Percentiles rank a stretch among this genome's conserved stretches.
Evolutionary conservation across 768 basidiomycete genomes (phyloP).

Genomic region (Hysterangium stoloniferum): DNA sequence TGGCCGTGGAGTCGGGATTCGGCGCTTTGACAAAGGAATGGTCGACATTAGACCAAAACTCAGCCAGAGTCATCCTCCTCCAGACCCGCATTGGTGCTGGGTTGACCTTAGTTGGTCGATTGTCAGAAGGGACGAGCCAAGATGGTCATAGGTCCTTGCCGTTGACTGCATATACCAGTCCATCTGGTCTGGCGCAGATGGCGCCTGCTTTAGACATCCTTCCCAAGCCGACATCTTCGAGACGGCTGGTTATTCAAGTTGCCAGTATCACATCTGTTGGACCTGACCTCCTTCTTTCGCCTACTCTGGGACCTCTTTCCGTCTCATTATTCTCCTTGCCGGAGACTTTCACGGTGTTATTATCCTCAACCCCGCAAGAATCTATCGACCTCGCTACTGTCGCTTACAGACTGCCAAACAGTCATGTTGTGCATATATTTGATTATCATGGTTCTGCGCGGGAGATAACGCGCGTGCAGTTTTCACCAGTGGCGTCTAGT

Average conservation of each 20-base stretch:
- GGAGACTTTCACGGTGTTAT: conserved; percentile 58
- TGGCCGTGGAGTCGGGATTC: conserved; percentile 79
- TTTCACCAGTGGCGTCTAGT: conserved; percentile 28
- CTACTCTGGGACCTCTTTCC: conserved; percentile 66
- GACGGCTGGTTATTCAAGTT: conserved; percentile 77
- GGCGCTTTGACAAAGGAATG: conserved; percentile 65
- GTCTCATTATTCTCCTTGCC: conserved; percentile 54
- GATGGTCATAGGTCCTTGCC: conserved; percentile 52
- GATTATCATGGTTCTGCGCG: conserved; percentile 78
- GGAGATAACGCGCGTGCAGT: conserved; percentile 55
- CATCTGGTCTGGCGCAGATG: conserved; percentile 79
- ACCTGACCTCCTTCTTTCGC: conserved; percentile 60
- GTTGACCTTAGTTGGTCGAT: conserved; percentile 64
- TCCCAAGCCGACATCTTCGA: conserved; percentile 50
- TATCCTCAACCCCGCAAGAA: conserved; percentile 82
- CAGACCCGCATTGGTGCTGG: conserved; percentile 87
- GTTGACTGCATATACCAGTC: conserved; percentile 76
- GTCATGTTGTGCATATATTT: conserved; percentile 83
- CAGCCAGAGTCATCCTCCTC: conserved; percentile 51
- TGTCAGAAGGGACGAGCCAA: conserved; percentile 64
- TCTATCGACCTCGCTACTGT: conserved; percentile 68
- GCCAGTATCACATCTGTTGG: conserved; percentile 63
- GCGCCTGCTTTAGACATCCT: conserved; percentile 68
- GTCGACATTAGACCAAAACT: conserved; percentile 34
- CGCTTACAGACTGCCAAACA: conserved; percentile 58